phyloP scores from a whole-genome alignment of 2,329 filamentous ascomycete species.

The Aspergillus amoenus region DNA sequence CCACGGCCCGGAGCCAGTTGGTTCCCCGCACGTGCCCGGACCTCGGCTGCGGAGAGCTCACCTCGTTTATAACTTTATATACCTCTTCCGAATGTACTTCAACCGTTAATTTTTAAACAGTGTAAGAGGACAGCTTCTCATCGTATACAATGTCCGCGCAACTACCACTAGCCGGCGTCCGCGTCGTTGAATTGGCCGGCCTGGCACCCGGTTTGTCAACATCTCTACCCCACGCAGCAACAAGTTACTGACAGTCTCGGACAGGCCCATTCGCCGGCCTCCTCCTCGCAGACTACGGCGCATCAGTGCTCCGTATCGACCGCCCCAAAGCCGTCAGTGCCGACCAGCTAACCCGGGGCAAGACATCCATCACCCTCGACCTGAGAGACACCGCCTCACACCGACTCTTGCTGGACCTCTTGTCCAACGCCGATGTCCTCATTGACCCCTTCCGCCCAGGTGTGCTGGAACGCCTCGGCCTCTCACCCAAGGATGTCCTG shows the following conservation, averaged over 20 bases:
- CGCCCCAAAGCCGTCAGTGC: slow-evolving; percentile 54
- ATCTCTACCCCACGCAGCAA: neutral
- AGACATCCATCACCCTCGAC: slow-evolving; percentile 76
- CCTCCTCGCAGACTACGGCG: slow-evolving; percentile 85
- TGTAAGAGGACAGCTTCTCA: neutral
- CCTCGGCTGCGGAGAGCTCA: slow-evolving; percentile 21
- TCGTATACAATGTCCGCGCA: slow-evolving; percentile 36
- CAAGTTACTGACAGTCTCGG: neutral
- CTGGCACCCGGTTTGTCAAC: slow-evolving; percentile 58
- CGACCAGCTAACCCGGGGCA: slow-evolving; percentile 78
- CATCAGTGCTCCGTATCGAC: slow-evolving; percentile 84
- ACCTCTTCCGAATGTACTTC: neutral
- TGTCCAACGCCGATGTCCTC: slow-evolving; percentile 68
- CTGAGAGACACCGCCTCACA: slow-evolving; percentile 68
- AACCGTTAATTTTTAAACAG: neutral
- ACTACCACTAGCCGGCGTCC: slow-evolving; percentile 57
- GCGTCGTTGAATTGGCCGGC: slow-evolving; percentile 67
- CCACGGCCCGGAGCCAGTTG: neutral
- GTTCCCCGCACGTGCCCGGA: slow-evolving; percentile 24
- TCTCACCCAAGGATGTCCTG: slow-evolving; percentile 68
- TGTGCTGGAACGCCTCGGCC: slow-evolving; percentile 79
- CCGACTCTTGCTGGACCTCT: slow-evolving; percentile 65
- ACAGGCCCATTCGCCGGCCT: slow-evolving; percentile 84
- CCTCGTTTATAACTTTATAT: neutral
- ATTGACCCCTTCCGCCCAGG: slow-evolving; percentile 94